Percentiles rank a stretch among this genome's conserved stretches.
These are phyloP conservation scores for Leccinum longicurvipes DNA, from an alignment of 768 basidiomycete genomes.

Conservation along the genomic window DNA sequence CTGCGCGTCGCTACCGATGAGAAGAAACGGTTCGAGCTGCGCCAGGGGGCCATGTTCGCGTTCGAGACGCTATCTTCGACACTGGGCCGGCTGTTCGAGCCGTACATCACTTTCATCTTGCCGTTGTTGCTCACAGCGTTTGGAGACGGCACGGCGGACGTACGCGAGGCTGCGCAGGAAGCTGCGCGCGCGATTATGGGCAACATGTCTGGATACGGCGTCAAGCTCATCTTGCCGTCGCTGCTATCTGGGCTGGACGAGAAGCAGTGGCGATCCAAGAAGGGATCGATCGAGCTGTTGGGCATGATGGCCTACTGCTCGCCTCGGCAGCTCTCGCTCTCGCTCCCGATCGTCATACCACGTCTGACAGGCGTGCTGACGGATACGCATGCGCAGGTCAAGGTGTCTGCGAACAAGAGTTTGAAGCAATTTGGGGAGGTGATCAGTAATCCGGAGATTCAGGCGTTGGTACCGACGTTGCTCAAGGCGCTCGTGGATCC, in stretches of 20 bases:
- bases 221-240: conserved; percentile 91
- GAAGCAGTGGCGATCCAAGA: conserved; percentile 98
- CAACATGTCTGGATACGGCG: conserved; percentile 89
- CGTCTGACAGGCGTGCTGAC: conserved; percentile 92
- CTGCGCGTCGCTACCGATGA: conserved; percentile 78
- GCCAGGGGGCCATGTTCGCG: conserved; percentile 93
- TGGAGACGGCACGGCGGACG: conserved; percentile 82
- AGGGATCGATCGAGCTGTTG: conserved; percentile 92
- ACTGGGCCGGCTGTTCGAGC: conserved; percentile 89
- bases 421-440: conserved; percentile 98
- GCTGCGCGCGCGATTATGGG: conserved; percentile 94
- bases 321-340: conserved; percentile 89
- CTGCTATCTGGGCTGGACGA: conserved; percentile 90
- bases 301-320: conserved; percentile 99
- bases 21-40: conserved; percentile 81
- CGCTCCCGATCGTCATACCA: conserved; percentile 94
- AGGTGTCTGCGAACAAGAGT: conserved; percentile 88
- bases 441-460: conserved; percentile 96
- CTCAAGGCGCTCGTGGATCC: conserved; percentile 97
- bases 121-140: conserved; percentile 82
- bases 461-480: conserved; percentile 81
- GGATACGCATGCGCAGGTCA: conserved; percentile 96
- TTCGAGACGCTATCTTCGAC: conserved; percentile 88
- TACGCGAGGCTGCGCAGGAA: conserved; percentile 91
- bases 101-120: conserved; percentile 81